Base-by-base conservation (phyloP, 768 basidiomycete genomes). In the Mrakia frigida region DNA sequence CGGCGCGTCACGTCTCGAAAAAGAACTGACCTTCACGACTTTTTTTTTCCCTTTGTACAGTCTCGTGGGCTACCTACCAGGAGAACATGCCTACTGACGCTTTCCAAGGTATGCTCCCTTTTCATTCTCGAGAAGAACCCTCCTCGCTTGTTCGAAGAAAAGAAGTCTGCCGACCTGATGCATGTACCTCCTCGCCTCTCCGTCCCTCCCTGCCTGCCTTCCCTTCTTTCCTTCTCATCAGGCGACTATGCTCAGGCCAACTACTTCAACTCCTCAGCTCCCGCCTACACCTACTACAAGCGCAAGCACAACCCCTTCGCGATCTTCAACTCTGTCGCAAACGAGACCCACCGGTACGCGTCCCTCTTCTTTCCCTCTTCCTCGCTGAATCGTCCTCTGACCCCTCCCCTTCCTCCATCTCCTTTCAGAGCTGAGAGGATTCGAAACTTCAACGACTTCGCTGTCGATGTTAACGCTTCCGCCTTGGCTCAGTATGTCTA, bases 381-480 rank as follows among this genome's bases (percentile, higher is more conserved):
- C 3, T 50, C 46, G 46, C 14, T 18, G 46, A 50, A 6, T 9
- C n/a, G n/a, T 21, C 16, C 6, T 50, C 46, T 50, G 46, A 50
- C 46, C 16, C 46, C 16, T 50, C 46, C 21, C 4, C 46, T 50
- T 16, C 18, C 13, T 21, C 21, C 46, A 4, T 21, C 18, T 18
- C 18, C 18, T 21, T 50, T 18, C 46, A 50, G 89, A 59, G 82
- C 84, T 18, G 78, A 80, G 14, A 85, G 86, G 28, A 85, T 87
- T 70, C 85, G 89, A 46, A 89, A 88, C 81, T 90, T 89, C 80
- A 89, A 89, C 74, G 85, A 89, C 80, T 88, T 90, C 78, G 86
- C 87, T 13, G 82, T 84, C 37, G 90, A 90, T 78, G 82, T 89
- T 23, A 85, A 85, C 33, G 85, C 85, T 13, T 81, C 85, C 63